Evolutionary conservation across 164 flowering plant genomes (phyloP).

Genomic region (Protea cynaroides): DNA sequence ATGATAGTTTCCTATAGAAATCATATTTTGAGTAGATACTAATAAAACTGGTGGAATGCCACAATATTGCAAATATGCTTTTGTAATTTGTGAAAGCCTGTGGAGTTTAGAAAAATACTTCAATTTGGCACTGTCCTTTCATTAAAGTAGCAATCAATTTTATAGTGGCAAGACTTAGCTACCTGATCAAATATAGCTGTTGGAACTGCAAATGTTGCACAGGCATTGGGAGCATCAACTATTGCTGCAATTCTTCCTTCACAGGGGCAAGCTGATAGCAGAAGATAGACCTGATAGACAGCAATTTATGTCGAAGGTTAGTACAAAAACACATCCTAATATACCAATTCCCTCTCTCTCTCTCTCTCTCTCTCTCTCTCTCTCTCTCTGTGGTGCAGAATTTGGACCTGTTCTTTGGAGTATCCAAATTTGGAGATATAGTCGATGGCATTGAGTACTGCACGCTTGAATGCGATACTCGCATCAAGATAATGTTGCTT

Average conservation of each 20-base stretch:
- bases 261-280: slow-evolving; percentile 89
- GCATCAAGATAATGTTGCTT: slow-evolving; percentile 90
- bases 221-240: slow-evolving; percentile 84
- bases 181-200: slow-evolving; percentile 93
- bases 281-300: slow-evolving; percentile 56
- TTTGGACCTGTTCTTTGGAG: slow-evolving; percentile 81
- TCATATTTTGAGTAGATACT: no score
- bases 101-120: no score
- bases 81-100: no score
- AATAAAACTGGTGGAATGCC: no score
- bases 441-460: slow-evolving; percentile 91
- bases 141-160: no score
- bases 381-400: background rate
- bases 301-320: background rate
- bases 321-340: no score
- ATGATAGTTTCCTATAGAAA: no score
- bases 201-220: slow-evolving; percentile 86
- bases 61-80: no score
- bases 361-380: no score
- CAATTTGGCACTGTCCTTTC: no score
- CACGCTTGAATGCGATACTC: slow-evolving; percentile 85
- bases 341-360: no score
- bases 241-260: slow-evolving; percentile 91
- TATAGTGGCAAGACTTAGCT: slow-evolving; percentile 14
- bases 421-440: slow-evolving; percentile 86